A percentile compares a stretch with the other conserved stretches of the same genome.
phyloP scores from a whole-genome alignment of 495 filamentous ascomycete species.

The Aspergillus ellipticus region DNA sequence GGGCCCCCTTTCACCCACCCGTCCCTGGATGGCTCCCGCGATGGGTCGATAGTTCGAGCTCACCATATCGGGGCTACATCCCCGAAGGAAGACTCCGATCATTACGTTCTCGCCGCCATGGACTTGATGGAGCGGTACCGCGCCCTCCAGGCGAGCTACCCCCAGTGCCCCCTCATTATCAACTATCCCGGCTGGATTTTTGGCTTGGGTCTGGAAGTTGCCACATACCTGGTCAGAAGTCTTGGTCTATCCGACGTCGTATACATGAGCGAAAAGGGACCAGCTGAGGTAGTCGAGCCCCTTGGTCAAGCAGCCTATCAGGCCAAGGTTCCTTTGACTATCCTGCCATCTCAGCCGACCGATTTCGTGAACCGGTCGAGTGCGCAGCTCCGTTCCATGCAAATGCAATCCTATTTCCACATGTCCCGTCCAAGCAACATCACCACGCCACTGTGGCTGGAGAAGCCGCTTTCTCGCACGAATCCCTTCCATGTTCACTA shows the following conservation, averaged over 20 bases:
- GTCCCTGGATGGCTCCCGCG: conserved; percentile 27
- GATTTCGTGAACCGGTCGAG: conserved; percentile 62
- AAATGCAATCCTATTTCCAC: conserved; percentile 78
- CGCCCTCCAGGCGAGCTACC: conserved; percentile 33
- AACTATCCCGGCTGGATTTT: conserved; percentile 84
- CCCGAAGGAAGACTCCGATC: conserved; percentile 63
- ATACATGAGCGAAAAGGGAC: conserved; percentile 72
- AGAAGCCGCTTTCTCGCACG: conserved; percentile 41
- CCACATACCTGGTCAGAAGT: conserved; percentile 56
- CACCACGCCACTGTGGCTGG: conserved; percentile 43
- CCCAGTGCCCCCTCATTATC: conserved; percentile 63
- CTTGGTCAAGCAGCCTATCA: conserved; percentile 39
- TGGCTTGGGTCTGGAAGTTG: conserved; percentile 67
- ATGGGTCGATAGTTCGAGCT: conserved; percentile 51
- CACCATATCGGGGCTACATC: conserved; percentile 72
- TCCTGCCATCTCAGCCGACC: conserved; percentile 54
- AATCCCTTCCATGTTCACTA: conserved; percentile 57
- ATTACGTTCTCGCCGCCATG: conserved; percentile 64
- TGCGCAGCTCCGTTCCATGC: conserved; percentile 70
- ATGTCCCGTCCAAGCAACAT: conserved; percentile 32
- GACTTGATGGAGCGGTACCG: conserved; percentile 67
- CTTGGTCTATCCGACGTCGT: conserved; percentile 56
- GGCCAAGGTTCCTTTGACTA: conserved; percentile 34
- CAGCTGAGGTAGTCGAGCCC: conserved; percentile 58
- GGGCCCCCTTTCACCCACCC: conserved; percentile 75